phyloP scores from a whole-genome alignment of 495 filamentous ascomycete species.

The Cudoniella acicularis region DNA sequence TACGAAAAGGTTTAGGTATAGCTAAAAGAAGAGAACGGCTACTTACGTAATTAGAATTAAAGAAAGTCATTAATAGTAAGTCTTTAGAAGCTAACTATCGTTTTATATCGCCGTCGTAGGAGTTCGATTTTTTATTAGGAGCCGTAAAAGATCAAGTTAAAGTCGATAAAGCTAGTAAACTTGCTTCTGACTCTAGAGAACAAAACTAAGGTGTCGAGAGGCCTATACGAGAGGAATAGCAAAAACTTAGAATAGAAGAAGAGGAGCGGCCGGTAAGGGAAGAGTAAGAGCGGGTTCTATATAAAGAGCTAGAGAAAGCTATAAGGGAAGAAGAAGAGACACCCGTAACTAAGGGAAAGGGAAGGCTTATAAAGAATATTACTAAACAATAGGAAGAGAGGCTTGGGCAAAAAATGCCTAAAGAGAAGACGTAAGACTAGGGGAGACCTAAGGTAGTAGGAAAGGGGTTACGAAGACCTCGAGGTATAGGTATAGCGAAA shows the following conservation, averaged over 20 bases:
- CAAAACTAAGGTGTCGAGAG: conserved; percentile 14
- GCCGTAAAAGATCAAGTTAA: conserved; percentile 13
- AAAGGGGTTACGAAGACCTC: conserved; percentile 7
- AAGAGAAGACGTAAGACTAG: conserved; percentile 10
- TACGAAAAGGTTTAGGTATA: conserved; percentile 2
- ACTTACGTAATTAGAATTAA: conserved; percentile 8
- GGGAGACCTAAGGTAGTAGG: conserved; percentile 12
- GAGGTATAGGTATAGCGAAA: conserved; percentile 8
- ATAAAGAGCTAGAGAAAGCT: conserved; percentile 15
- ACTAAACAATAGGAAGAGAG: conserved; percentile 13
- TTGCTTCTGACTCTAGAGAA: conserved; percentile 18
- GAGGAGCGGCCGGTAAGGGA: conserved; percentile 3
- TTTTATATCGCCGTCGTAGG: conserved; percentile 11
- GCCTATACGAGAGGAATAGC: conserved; percentile 4
- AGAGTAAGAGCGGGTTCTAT: conserved; percentile 6
- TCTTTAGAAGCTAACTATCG: conserved; percentile 14
- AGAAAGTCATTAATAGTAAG: conserved; percentile 9
- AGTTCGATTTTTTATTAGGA: conserved; percentile 10
- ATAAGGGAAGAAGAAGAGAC: conserved; percentile 16
- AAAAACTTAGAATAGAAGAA: conserved; percentile 7
- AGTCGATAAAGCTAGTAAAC: conserved; percentile 14
- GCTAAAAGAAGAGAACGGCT: conserved; percentile 9
- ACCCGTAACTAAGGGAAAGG: conserved; percentile 13
- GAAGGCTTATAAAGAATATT: conserved; percentile 10
- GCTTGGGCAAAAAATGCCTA: conserved; percentile 11